Base-by-base conservation (phyloP, 2,329 filamentous ascomycete species). In the Blumeriella jaapii region DNA sequence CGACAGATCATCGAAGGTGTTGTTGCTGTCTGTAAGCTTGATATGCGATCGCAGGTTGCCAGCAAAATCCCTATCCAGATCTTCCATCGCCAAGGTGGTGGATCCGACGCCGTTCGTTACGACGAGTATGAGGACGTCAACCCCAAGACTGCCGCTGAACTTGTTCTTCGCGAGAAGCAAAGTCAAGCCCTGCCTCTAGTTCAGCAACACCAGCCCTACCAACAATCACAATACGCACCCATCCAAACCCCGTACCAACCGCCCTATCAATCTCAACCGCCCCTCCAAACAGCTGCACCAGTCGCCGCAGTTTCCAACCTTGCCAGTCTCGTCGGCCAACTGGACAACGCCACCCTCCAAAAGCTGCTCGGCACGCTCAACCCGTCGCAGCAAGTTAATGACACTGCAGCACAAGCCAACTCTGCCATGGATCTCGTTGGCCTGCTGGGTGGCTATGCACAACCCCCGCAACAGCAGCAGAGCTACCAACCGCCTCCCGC, bases 1-100 rank as follows among this genome's bases (percentile, higher is more conserved):
- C 71, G 82, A 34, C 85, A 94, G 55, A 82, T 93, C 23, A 63
- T 87, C 8, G 87, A 96, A 57, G 89, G 91, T 12, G 89, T 95
- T 1, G 71, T 83, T 33, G 89, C 82, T 6, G 82, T 95, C 10
- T 76, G 84, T 4, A 79, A 85, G 49, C 69, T 96, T 10, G 77
- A 82, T 41, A 65, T 74, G 32, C 65, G 68, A 29, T 73, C 83
- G 14, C 80, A 93, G 51, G 65, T 68, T 20, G 69, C 69, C 2
- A 76, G 77, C 45, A 86, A 79, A 54, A 80, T 96, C 32, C 74
- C 82, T 0, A 63, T 95, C 3, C 83, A 89, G 49, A 73, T 93
- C 5, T 95, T 95, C 53, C 82, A 93, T 58, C 78, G 86, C 16
- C 79, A 74, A 25, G 69, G 67, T 7, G 83, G 82, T n/a, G 65